Evolutionary conservation across 306 rosid species (phyloP).

Genomic region (Inga leiocalycina): DNA sequence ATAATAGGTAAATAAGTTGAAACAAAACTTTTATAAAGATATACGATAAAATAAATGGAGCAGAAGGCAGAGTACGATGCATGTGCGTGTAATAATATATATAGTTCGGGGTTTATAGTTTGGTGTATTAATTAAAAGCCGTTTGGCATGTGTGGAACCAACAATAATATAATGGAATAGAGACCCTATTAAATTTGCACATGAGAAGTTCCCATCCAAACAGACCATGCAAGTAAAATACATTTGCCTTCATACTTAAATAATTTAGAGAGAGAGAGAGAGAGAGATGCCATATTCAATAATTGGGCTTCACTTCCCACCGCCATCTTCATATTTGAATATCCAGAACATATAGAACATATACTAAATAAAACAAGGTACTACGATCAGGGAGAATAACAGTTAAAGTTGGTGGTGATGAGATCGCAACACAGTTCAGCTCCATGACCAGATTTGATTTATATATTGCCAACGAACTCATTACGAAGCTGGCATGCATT

Average conservation of each 20-base stretch:
- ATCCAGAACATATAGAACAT: background rate
- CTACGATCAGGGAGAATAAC: constrained; percentile 21
- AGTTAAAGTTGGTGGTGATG: constrained; percentile 30
- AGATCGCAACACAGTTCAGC: constrained; percentile 30
- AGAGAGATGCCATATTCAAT: background rate
- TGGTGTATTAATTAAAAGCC: constrained; percentile 7
- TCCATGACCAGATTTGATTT: constrained; percentile 10
- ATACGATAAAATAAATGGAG: background rate
- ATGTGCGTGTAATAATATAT: constrained; percentile 8
- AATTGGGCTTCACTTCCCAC: background rate
- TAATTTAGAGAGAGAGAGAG: background rate
- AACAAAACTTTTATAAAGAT: background rate
- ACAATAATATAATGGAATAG: constrained; percentile 20
- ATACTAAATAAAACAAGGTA: background rate
- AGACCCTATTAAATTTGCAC: constrained; percentile 25
- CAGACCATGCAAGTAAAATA: constrained; percentile 39
- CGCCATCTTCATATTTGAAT: background rate
- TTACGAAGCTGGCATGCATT: constrained; percentile 23
- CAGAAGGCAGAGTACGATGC: background rate
- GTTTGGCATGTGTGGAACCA: constrained; percentile 19
- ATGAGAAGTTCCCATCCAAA: constrained; percentile 26
- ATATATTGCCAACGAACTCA: background rate
- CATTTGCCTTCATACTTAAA: constrained; percentile 26
- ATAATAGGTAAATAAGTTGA: background rate
- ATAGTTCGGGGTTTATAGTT: background rate